phyloP scores from a whole-genome alignment of 139 green algal species.

The Zygnema circumcarinatum region DNA sequence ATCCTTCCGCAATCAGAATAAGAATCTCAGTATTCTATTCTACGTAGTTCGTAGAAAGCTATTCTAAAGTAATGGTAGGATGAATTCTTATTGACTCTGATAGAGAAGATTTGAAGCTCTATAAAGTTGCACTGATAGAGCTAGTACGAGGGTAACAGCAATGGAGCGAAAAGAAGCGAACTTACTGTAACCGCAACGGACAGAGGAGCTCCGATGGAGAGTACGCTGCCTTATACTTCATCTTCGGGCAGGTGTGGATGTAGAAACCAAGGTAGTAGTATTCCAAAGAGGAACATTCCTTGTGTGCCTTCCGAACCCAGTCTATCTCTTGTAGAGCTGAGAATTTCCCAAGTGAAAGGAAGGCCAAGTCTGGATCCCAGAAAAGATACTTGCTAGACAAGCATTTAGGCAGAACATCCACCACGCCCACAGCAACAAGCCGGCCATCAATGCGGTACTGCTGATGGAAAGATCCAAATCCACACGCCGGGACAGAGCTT shows the following conservation, averaged over 20 bases:
- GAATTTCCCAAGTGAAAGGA: slow-evolving; percentile 73
- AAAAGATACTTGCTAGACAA: slow-evolving; percentile 86
- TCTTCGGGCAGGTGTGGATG: slow-evolving; percentile 93
- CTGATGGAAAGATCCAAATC: slow-evolving; percentile 91
- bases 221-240: slow-evolving; percentile 89
- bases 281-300: slow-evolving; percentile 64
- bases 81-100: too few species aligned
- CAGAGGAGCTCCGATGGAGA: slow-evolving; percentile 89
- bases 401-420: slow-evolving; percentile 77
- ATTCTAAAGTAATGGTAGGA: too few species aligned
- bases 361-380: slow-evolving; percentile 84
- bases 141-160: not conserved
- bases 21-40: too few species aligned
- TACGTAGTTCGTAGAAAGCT: too few species aligned
- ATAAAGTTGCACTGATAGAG: too few species aligned
- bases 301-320: slow-evolving; percentile 71
- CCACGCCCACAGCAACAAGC: slow-evolving; percentile 89
- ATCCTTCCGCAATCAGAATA: too few species aligned
- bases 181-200: slow-evolving; percentile 69
- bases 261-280: slow-evolving; percentile 97
- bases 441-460: slow-evolving; percentile 90
- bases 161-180: slow-evolving; percentile 54
- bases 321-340: slow-evolving; percentile 79
- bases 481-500: slow-evolving; percentile 42
- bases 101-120: too few species aligned